Evolutionary conservation across 2,329 filamentous ascomycete species (phyloP), one percentile per base, ranked within the genome.

Genomic region (Xylariales sp.): DNA sequence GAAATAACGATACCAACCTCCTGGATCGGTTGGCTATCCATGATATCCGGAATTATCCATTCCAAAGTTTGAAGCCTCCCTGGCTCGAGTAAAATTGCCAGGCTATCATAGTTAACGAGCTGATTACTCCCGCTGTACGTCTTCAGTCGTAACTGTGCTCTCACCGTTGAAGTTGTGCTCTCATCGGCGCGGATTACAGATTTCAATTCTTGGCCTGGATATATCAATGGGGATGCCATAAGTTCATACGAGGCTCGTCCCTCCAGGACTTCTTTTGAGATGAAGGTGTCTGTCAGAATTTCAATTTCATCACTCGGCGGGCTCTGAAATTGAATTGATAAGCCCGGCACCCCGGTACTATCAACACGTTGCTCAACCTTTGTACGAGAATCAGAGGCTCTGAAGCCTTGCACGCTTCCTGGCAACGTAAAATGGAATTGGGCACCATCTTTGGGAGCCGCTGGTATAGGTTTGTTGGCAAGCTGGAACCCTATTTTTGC

Each of bases 381-480:
- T 4, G 28, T 28, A 12, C 36, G 36, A 25, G 15, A 3, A 11
- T n/a, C 31, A 6, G 31, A 27, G 12, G 33, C 43, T 28, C 37
- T 46, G 38, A 62, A 62, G 5, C 59, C 60, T 33, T 63, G 60
- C 2, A 61, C 49, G 21, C 60, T 61, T 1, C 60, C 58, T 1
- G 59, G 57, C 8, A 63, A 49, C 6, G 47, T 47, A 36, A 63
- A 63, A 37, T 63, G 59, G 31, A 59, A 63, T 34, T 63, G 60
- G 2, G 59, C 56, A 8, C 57, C 60, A 15, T 48, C 38, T 12
- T 61, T 61, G 3, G 59, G 57, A 5, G 46, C 43, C 6, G 35
- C 8, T 6, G 56, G 40, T 0, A 40, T 37, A 1, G 37, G 20
- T 18, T 48, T 19, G 1, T 50, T 52, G 3, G 46, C 50, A 5